phyloP scores from a whole-genome alignment of 106 monocot genomes.

The Dendrobium huoshanense region DNA sequence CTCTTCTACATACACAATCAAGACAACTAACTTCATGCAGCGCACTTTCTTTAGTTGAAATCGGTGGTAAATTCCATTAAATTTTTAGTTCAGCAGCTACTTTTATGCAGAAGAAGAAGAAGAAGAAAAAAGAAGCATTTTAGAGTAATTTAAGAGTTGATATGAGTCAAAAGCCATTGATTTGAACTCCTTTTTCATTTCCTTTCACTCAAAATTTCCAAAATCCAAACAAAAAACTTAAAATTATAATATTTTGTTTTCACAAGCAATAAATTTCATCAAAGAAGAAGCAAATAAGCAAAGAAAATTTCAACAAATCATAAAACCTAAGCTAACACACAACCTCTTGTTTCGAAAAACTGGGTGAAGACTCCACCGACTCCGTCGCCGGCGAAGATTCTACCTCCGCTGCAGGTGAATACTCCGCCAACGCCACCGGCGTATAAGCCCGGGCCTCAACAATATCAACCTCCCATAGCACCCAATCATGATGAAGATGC shows the following conservation, averaged over 20 bases:
- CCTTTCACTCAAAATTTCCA: neutral
- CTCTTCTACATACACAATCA: no score
- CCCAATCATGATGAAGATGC: slow-evolving; percentile 6
- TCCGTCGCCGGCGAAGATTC: neutral
- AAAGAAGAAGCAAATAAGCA: neutral
- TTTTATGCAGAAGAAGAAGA: no score
- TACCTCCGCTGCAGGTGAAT: neutral
- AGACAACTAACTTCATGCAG: no score
- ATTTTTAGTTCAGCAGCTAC: no score
- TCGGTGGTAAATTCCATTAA: no score
- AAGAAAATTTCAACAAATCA: neutral
- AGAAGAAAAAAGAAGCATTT: no score
- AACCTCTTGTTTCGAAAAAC: slow-evolving; percentile 5
- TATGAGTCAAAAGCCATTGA: neutral
- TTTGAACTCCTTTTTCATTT: neutral
- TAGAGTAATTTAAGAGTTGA: no score
- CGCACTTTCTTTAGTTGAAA: no score
- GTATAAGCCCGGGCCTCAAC: neutral
- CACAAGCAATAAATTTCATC: neutral
- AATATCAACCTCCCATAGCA: slow-evolving; percentile 7
- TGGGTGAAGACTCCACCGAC: neutral
- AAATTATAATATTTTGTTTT: neutral
- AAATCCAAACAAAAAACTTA: neutral
- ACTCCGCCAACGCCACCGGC: neutral
- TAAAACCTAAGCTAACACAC: neutral